Percentiles rank a stretch among this genome's conserved stretches.
Evolutionary conservation across 257 asterid genomes (phyloP).

Genomic region (Verbascum thapsus): DNA sequence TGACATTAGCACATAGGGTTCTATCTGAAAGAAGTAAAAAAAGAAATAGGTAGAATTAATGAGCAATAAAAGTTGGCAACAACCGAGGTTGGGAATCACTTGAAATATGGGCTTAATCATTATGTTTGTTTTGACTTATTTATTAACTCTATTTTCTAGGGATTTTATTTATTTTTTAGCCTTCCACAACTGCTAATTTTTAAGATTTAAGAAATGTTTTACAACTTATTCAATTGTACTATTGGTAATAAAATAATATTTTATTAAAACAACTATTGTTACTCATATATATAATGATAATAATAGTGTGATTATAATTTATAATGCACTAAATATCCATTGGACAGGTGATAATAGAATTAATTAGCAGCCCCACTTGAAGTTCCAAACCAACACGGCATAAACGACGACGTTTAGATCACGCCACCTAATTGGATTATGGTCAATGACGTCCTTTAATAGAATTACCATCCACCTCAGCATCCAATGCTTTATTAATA

Average conservation of each 20-base stretch:
- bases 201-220: too few species aligned
- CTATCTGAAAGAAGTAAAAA: neutral
- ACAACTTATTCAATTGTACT: too few species aligned
- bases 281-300: too few species aligned
- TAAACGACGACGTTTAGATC: constrained; percentile 21
- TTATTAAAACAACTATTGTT: too few species aligned
- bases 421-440: constrained; percentile 19
- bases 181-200: too few species aligned
- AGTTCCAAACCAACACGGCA: neutral
- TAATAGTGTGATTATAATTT: too few species aligned
- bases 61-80: constrained; percentile 50
- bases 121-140: constrained; percentile 43
- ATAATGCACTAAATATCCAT: too few species aligned
- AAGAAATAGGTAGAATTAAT: constrained; percentile 25
- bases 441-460: constrained; percentile 31
- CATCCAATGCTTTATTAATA: neutral
- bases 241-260: too few species aligned
- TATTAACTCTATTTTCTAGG: constrained; percentile 15
- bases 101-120: constrained; percentile 36
- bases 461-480: too few species aligned
- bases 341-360: too few species aligned
- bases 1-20: constrained; percentile 22
- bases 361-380: constrained; percentile 5
- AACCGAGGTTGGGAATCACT: constrained; percentile 43
- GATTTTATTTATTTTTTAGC: neutral